A percentile compares a stretch with the other conserved stretches of the same genome.
These are phyloP conservation scores for Grifola frondosa DNA, from an alignment of 1,284 basidiomycete genomes.

Conservation along the genomic window DNA sequence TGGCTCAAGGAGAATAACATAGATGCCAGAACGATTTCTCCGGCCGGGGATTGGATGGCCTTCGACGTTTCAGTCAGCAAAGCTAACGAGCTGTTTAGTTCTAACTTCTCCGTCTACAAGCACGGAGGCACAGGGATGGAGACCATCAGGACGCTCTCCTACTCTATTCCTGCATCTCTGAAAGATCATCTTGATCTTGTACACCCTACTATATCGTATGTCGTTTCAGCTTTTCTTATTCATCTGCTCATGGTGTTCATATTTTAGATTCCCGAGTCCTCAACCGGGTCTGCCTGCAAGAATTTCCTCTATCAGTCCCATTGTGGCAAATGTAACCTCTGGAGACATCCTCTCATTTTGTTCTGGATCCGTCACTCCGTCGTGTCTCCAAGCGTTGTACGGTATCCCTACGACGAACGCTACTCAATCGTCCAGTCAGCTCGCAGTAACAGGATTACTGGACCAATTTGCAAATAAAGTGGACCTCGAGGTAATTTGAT, in stretches of 20 bases:
- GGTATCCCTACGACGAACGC: slow-evolving; percentile 45
- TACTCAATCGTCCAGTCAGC: slow-evolving; percentile 41
- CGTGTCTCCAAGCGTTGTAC: slow-evolving; percentile 54
- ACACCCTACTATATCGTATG: slow-evolving; percentile 40
- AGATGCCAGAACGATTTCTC: slow-evolving; percentile 29
- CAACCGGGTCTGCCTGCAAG: slow-evolving; percentile 12
- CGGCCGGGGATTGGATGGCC: slow-evolving; percentile 43
- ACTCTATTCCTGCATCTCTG: slow-evolving; percentile 41
- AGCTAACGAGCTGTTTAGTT: slow-evolving; percentile 38
- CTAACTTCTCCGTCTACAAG: slow-evolving; percentile 39
- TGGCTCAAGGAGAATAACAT: slow-evolving; percentile 41
- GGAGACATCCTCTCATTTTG: slow-evolving; percentile 34
- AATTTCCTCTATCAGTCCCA: slow-evolving; percentile 2
- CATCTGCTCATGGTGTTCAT: neutral
- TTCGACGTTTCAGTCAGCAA: slow-evolving; percentile 38
- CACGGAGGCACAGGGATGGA: slow-evolving; percentile 33
- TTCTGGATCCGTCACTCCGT: slow-evolving; percentile 46
- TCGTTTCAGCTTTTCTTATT: neutral
- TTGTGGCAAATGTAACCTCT: slow-evolving; percentile 15
- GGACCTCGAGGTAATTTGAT: slow-evolving; percentile 41
- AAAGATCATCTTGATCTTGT: slow-evolving; percentile 38
- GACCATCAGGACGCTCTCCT: slow-evolving; percentile 38
- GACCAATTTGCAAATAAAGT: slow-evolving; percentile 49
- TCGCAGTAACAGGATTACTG: slow-evolving; percentile 59
- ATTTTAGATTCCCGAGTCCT: slow-evolving; percentile 20